Evolutionary conservation across 1,284 basidiomycete species (phyloP).

Genomic region (Rugosomyces carneus): DNA sequence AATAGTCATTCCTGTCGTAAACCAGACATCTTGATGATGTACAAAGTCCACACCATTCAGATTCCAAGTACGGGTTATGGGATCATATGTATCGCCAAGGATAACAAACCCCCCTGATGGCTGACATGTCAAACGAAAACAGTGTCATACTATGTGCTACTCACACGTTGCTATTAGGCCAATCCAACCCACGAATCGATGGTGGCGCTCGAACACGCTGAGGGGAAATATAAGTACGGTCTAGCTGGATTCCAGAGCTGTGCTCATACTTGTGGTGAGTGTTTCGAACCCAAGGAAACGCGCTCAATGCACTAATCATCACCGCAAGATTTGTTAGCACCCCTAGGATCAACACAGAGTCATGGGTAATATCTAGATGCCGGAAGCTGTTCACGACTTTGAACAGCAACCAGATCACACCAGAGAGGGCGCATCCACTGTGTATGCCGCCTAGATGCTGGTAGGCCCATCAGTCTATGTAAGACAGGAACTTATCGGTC

Average conservation of each 20-base stretch:
- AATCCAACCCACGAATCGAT: slow-evolving; percentile 73
- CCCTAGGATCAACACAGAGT: slow-evolving; percentile 52
- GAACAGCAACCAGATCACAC: slow-evolving; percentile 57
- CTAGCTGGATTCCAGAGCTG: background rate
- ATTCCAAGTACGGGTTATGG: slow-evolving; percentile 47
- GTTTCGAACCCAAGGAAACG: slow-evolving; percentile 70
- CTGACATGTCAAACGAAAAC: background rate
- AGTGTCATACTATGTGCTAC: slow-evolving; percentile 11
- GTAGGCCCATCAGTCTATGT: background rate
- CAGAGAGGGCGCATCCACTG: slow-evolving; percentile 64
- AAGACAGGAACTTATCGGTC: background rate
- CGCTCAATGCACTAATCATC: slow-evolving; percentile 50
- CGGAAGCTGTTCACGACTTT: slow-evolving; percentile 53
- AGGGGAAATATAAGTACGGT: background rate
- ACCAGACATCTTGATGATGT: slow-evolving; percentile 72
- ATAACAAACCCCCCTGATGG: slow-evolving; percentile 55
- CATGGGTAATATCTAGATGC: slow-evolving; percentile 39
- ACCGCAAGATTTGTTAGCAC: slow-evolving; percentile 50
- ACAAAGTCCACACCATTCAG: slow-evolving; percentile 47
- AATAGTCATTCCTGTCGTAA: slow-evolving; percentile 59
- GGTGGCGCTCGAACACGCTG: slow-evolving; percentile 68
- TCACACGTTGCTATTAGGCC: slow-evolving; percentile 54
- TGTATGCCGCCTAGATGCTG: slow-evolving; percentile 76
- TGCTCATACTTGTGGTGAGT: slow-evolving; percentile 64
- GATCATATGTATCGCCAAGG: slow-evolving; percentile 54